Evolutionary conservation across 352 stramenopile genomes (phyloP).

Genomic region (Pelagophyceae sp.): DNA sequence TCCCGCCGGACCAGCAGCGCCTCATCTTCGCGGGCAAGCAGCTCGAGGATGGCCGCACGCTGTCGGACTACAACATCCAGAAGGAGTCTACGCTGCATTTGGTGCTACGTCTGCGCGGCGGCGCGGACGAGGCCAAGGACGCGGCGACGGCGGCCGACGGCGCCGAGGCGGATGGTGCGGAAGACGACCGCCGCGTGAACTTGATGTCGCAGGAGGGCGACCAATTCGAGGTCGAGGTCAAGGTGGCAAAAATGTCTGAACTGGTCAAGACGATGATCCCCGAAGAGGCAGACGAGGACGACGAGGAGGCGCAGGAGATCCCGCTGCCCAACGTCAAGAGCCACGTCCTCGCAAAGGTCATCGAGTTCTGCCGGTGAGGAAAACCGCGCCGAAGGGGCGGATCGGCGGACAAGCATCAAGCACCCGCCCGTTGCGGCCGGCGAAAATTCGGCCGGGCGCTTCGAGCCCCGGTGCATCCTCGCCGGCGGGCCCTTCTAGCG

Average conservation of each 20-base stretch:
- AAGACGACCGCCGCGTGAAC: constrained; percentile 14
- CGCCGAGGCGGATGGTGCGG: background rate
- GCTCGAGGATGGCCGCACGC: constrained; percentile 74
- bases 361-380: constrained; percentile 92
- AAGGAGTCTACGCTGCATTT: constrained; percentile 92
- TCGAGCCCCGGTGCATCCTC: too few species aligned
- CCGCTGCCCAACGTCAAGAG: constrained; percentile 95
- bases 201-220: constrained; percentile 77
- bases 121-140: constrained; percentile 14
- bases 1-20: constrained; percentile 67
- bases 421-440: too few species aligned
- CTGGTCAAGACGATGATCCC: constrained; percentile 87
- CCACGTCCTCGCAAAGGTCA: constrained; percentile 88
- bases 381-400: too few species aligned
- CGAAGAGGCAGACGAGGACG: constrained; percentile 77
- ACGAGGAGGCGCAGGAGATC: constrained; percentile 90
- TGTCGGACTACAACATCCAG: constrained; percentile 87
- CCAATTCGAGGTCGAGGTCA: constrained; percentile 81
- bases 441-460: too few species aligned
- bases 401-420: background rate
- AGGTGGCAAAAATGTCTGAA: constrained; percentile 90
- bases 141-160: background rate
- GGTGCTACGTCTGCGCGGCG: constrained; percentile 60
- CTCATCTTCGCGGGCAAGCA: constrained; percentile 79
- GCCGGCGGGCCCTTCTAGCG: too few species aligned